Conservation (phyloP, 306 rosid species). For the Medicago arabica region DNA sequence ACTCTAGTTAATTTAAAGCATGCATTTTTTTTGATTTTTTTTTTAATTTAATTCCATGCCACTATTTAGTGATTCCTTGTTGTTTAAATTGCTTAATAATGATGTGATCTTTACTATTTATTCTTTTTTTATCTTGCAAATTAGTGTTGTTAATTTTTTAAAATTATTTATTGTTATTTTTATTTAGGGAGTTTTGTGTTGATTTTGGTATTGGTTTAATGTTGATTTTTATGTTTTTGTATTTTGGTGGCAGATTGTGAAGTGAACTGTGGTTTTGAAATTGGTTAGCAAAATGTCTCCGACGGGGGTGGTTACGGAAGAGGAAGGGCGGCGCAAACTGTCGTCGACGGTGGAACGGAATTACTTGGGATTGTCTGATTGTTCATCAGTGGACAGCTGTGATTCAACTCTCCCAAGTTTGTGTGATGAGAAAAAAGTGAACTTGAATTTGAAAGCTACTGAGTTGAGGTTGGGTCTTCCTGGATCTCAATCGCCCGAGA, state of each 20-base stretch:
- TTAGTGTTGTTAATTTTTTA: background rate
- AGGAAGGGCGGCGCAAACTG: constrained; percentile 65
- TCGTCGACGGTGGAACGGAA: constrained; percentile 69
- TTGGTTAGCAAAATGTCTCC: constrained; percentile 72
- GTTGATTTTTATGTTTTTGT: background rate
- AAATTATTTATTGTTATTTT: background rate
- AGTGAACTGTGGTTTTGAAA: constrained; percentile 7
- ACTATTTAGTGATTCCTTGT: constrained; percentile 6
- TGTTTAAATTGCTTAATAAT: background rate
- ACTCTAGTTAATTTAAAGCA: background rate
- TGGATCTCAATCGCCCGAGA: constrained; percentile 85
- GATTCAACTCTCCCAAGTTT: constrained; percentile 61
- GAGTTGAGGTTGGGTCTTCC: constrained; percentile 96
- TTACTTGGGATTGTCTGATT: constrained; percentile 85
- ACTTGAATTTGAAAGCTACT: constrained; percentile 82
- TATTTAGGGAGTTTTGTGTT: background rate
- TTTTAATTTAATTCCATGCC: background rate
- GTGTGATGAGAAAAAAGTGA: constrained; percentile 67
- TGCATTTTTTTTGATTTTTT: constrained; percentile 2
- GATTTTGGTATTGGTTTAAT: background rate
- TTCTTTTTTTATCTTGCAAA: background rate
- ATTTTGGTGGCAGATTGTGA: constrained; percentile 13
- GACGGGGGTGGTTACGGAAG: constrained; percentile 68
- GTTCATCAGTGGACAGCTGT: constrained; percentile 94
- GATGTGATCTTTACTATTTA: constrained; percentile 28